Base-by-base conservation (phyloP, 2,329 filamentous ascomycete species). In the Microdochium trichocladiopsis region DNA sequence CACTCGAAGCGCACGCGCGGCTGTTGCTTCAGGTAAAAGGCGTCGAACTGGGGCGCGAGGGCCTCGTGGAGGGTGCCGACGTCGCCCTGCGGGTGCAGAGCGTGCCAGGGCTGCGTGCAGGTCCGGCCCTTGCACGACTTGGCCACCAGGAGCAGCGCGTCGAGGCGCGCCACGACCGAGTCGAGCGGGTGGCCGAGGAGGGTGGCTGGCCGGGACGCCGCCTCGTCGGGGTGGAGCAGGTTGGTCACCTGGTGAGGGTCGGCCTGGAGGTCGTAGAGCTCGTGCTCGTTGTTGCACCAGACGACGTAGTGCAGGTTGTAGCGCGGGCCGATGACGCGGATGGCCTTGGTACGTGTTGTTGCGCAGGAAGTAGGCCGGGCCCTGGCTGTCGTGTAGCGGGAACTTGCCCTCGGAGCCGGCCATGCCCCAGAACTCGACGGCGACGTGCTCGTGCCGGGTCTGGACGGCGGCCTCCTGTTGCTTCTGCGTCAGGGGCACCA, bases 301-400 rank as follows among this genome's bases (percentile, higher is more conserved):
- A 81, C 75, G 0, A 74, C 75, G 56, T 83, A 84, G 56, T 79
- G 76, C 2, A 83, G 59, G 52, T 72, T 78, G 53, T 81, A 83
- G 2, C 66, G 65, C 1, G 72, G 57, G 0, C 69, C 66, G 1
- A 75, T 64, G 1, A 82, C 57, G 1, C 79, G 72, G 0, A 82
- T 50, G 0, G 67, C 72, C 56, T 82, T 82, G 66, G 2, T 81
- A 83, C 0, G 78, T 81, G 59, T 82, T 82, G 53, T 70, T 65
- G n/a, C n/a, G n/a, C n/a, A n/a, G n/a, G n/a, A n/a, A 6, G 23
- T 10, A 33, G 70, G 24, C 73, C 18, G 63, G 8, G 28, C 8
- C 28, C 8, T 31, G 28, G 36, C 8, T 53, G 50, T 25, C 9
- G 48, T 18, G 9, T 11, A n/a, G 10, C 4, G 4, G 10, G 23